These are phyloP conservation scores for Diplosphaera chodatii DNA, from an alignment of 139 green algal species.

Conservation along the genomic window DNA sequence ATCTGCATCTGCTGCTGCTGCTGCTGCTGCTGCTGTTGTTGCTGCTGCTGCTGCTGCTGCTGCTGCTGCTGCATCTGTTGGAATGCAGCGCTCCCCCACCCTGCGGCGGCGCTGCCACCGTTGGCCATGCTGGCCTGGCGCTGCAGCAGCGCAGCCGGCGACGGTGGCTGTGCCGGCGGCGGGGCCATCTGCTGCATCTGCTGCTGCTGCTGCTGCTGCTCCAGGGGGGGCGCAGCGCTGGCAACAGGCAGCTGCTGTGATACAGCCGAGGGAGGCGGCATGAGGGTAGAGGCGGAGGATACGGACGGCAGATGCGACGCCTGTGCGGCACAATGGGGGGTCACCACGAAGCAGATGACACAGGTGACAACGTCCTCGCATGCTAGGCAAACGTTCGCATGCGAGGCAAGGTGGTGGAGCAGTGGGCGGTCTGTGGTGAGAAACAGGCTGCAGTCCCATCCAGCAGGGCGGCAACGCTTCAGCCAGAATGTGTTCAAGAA, in stretches of 20 bases:
- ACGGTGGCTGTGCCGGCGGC: neutral
- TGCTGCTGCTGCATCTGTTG: constrained; percentile 3
- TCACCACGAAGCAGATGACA: no score
- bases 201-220: neutral
- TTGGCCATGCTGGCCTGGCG: neutral
- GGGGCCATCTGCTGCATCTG: neutral
- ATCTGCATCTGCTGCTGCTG: neutral
- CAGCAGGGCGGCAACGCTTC: no score
- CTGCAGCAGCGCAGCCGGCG: no score
- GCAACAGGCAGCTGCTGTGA: neutral
- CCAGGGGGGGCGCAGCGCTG: neutral
- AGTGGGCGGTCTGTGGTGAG: no score
- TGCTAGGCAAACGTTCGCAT: no score
- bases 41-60: neutral
- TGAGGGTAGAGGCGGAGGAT: neutral
- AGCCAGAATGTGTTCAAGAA: no score
- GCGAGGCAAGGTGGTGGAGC: no score
- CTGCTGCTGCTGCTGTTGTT: neutral
- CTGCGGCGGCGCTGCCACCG: neutral
- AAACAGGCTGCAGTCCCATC: no score
- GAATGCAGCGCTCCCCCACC: neutral
- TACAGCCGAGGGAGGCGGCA: neutral
- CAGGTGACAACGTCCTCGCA: no score
- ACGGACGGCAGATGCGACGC: neutral
- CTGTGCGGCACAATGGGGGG: neutral